A percentile compares a stretch with the other conserved stretches of the same genome.
Evolutionary conservation across 345 rosid genomes (phyloP).

Genomic region (Psidium guajava): DNA sequence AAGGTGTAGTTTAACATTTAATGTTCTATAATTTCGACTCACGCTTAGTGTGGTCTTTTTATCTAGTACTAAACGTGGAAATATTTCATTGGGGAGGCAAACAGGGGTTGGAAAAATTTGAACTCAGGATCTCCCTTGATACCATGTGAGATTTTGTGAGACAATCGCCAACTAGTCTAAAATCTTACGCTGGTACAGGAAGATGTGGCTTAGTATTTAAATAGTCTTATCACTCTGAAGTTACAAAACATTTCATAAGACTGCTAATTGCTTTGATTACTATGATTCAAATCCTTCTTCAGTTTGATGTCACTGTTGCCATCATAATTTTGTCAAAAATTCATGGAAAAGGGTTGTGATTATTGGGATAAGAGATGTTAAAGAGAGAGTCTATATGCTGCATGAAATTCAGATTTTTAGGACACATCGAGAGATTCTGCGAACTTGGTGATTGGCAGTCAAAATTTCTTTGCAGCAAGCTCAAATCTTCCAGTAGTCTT

Average conservation of each 20-base stretch:
- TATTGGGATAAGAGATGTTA: neutral
- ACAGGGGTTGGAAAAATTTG: too few species aligned
- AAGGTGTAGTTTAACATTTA: too few species aligned
- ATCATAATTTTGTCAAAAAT: neutral
- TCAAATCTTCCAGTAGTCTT: neutral
- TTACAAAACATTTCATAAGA: neutral
- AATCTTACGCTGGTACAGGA: too few species aligned
- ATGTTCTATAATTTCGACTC: too few species aligned
- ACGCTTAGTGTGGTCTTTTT: too few species aligned
- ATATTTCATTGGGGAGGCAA: too few species aligned
- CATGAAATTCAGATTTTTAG: neutral
- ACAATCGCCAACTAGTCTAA: too few species aligned
- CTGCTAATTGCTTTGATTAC: neutral
- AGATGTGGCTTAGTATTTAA: too few species aligned
- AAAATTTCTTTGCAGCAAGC: neutral
- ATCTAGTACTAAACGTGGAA: too few species aligned
- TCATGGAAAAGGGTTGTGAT: neutral
- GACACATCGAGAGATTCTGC: neutral
- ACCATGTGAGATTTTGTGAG: too few species aligned
- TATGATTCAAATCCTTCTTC: neutral
- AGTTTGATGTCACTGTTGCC: neutral
- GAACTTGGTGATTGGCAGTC: neutral
- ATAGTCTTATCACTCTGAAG: neutral
- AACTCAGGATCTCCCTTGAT: too few species aligned
- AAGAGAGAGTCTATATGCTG: neutral